A percentile compares a stretch with the other conserved stretches of the same genome.
Evolutionary conservation across 116 monocot genomes (phyloP).

Genomic region (Cymodocea nodosa): DNA sequence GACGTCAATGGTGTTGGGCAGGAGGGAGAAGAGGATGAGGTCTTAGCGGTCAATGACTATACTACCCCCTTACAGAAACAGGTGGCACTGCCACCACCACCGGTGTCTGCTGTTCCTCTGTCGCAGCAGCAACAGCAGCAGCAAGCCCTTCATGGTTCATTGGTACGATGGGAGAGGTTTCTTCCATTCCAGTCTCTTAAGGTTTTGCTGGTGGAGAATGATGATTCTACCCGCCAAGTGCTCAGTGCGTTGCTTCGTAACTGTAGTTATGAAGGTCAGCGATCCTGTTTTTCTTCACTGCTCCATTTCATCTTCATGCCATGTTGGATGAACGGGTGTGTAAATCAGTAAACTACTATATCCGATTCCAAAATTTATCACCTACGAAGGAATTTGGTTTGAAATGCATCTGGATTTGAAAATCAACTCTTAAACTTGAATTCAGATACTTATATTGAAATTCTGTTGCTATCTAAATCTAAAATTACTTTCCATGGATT

Average conservation of each 20-base stretch:
- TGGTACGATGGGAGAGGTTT: slow-evolving; percentile 79
- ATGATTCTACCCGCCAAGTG: slow-evolving; percentile 84
- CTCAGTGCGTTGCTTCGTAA: slow-evolving; percentile 90
- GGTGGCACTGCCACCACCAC: neutral
- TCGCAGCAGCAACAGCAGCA: slow-evolving; percentile 9
- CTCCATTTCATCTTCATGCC: neutral
- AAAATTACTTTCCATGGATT: no score
- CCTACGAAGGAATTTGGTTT: no score
- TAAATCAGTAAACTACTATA: no score
- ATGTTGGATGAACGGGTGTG: no score
- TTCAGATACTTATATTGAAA: no score
- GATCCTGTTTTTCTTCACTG: neutral
- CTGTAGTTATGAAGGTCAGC: slow-evolving; percentile 89
- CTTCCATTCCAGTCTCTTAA: slow-evolving; percentile 71
- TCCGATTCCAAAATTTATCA: no score
- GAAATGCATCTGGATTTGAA: no score
- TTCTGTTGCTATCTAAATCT: no score
- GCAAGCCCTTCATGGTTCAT: slow-evolving; percentile 17
- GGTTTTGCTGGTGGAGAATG: slow-evolving; percentile 92
- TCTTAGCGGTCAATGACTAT: no score
- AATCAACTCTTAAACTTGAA: no score
- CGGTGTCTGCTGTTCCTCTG: neutral
- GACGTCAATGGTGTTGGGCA: slow-evolving; percentile 12
- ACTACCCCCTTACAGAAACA: neutral
- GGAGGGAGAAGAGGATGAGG: neutral